A percentile compares a stretch with the other conserved stretches of the same genome.
Conservation (phyloP, 139 green algal species). For the Auxenochlorella protothecoides region DNA sequence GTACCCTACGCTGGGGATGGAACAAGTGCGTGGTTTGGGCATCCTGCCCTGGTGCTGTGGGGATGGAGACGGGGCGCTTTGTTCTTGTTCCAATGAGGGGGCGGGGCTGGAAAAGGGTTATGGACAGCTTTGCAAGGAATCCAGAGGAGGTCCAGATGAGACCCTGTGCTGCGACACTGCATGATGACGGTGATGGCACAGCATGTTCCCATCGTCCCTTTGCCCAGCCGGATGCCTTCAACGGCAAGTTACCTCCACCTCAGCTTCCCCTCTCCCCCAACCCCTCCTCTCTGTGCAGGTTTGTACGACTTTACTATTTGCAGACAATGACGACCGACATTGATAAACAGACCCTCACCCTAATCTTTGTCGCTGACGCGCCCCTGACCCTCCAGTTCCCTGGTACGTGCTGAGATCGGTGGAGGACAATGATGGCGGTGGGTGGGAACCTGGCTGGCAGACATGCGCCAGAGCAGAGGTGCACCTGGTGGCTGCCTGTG, state of each 20-base stretch:
- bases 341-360: conserved; percentile 8
- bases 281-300: not conserved
- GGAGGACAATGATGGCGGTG: too few relatives aligned
- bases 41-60: not conserved
- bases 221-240: not conserved
- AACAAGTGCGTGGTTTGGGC: conserved; percentile 26
- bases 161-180: not conserved
- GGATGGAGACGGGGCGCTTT: too few relatives aligned
- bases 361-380: conserved; percentile 16
- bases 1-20: conserved; percentile 44
- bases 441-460: too few relatives aligned
- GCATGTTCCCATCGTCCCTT: too few relatives aligned
- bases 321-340: conserved; percentile 9
- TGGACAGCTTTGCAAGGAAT: too few relatives aligned
- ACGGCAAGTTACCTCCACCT: not conserved
- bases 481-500: too few relatives aligned
- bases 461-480: too few relatives aligned
- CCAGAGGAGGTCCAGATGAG: not conserved
- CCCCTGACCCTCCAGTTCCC: conserved; percentile 20
- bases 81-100: too few relatives aligned
- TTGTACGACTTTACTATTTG: conserved; percentile 30
- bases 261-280: not conserved
- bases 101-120: too few relatives aligned
- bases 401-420: not conserved
- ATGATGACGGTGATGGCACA: too few relatives aligned